Evolutionary conservation across 257 asterid genomes (phyloP), one percentile per base, ranked within the genome.

Genomic region (Apocynum venetum): DNA sequence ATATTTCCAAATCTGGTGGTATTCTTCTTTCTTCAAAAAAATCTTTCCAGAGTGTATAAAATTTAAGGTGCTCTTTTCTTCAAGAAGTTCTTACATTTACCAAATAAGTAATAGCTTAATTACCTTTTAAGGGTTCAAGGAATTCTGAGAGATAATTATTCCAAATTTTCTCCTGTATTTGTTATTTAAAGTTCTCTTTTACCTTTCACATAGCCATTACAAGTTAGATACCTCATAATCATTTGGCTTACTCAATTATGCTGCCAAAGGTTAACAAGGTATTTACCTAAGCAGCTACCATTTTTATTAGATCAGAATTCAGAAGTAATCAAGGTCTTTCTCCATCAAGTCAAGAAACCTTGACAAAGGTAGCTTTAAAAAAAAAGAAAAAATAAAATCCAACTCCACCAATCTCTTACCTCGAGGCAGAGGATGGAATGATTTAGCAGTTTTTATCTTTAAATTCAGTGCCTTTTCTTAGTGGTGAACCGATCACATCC

Each of bases 301-400:
- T 31, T 61, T 31, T 20, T 1, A 61, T 31, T 25, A 35, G 12
- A 59, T 59, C 65, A 59, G 9, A 61, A 61, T 17, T 25, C 31
- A 25, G 31, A 25, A 25, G 31, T 31, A 25, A 61, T 0, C 10
- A 35, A 61, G 40, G 17, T 25, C 40, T 25, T 61, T 38, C 9
- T 14, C n/a, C 70, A 64, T 64, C n/a, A 36, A 14, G 43, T 64
- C 70, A 64, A 64, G n/a, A 64, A 64, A 64, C 46, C 46, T 63
- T 64, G 47, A 38, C 70, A 64, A 35, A 36, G 20, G 46, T 19
- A 35, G n/a, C 70, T 4, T 63, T 35, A 11, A 35, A 13, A 51
- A 3, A 51, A 8, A 10, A 4, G 12, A 40, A 4, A 36, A 64
- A 64, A 64, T 1, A 46, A 8, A 46, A 3, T 3, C 68, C 11